phyloP scores from a whole-genome alignment of 805 yeast species.

The Metschnikowia koreensis region DNA sequence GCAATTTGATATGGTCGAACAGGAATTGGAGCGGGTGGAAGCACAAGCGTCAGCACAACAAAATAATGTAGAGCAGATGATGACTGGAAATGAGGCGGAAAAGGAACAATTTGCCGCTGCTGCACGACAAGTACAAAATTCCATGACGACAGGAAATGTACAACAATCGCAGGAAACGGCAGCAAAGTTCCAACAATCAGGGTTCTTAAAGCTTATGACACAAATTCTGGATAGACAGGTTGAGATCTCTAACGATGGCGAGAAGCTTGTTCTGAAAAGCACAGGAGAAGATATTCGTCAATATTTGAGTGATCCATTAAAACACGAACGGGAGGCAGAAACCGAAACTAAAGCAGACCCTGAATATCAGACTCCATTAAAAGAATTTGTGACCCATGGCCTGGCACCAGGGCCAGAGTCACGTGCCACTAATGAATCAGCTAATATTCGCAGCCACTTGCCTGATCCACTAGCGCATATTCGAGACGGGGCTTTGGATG shows the following conservation, averaged over 20 bases:
- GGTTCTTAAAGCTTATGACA: slow-evolving; percentile 40
- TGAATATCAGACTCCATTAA: slow-evolving; percentile 13
- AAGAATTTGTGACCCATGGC: slow-evolving; percentile 1
- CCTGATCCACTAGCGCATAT: slow-evolving; percentile 47
- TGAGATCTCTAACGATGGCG: slow-evolving; percentile 35
- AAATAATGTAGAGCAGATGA: not conserved
- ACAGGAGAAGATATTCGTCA: slow-evolving; percentile 38
- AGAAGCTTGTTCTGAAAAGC: slow-evolving; percentile 31
- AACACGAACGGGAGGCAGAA: slow-evolving; percentile 6
- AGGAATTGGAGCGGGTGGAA: slow-evolving; percentile 26
- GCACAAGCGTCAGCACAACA: slow-evolving; percentile 6
- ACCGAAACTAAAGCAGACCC: no score
- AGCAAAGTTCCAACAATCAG: slow-evolving; percentile 33
- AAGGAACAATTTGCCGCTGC: slow-evolving; percentile 40
- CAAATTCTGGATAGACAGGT: slow-evolving; percentile 37
- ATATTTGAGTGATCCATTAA: slow-evolving; percentile 21
- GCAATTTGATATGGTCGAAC: slow-evolving; percentile 36
- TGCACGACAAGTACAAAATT: slow-evolving; percentile 34
- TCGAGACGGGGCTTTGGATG: slow-evolving; percentile 36
- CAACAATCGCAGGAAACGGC: slow-evolving; percentile 26
- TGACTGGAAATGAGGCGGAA: slow-evolving; percentile 20
- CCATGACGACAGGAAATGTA: slow-evolving; percentile 33
- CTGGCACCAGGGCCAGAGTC: not conserved
- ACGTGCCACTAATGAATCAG: slow-evolving; percentile 19
- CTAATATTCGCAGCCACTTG: slow-evolving; percentile 24